Conservation (phyloP, 352 stramenopile species). For the Phytophthora chlamydospora region DNA sequence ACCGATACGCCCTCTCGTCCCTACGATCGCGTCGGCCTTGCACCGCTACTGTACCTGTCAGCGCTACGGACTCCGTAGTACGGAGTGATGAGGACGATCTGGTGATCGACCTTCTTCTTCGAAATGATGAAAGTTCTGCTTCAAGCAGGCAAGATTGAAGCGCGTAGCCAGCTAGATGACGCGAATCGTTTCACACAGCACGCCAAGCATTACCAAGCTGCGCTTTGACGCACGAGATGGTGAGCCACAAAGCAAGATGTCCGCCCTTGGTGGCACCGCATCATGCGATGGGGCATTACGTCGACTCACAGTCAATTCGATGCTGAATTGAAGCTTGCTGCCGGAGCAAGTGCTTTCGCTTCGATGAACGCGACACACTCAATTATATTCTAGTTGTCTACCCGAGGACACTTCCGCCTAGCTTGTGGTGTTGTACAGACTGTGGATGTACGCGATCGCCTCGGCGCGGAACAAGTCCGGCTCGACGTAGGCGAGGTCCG, state of each 20-base stretch:
- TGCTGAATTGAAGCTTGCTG: no score
- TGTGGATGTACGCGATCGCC: conserved; percentile 32
- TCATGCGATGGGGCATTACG: conserved; percentile 15
- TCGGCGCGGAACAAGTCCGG: conserved; percentile 35
- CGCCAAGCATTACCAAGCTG: not conserved
- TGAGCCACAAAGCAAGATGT: conserved; percentile 23
- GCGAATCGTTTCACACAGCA: conserved; percentile 17
- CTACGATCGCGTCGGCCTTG: conserved; percentile 17
- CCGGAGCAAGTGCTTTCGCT: not conserved
- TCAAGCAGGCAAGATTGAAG: no score
- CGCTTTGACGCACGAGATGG: not conserved
- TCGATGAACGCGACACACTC: conserved; percentile 8
- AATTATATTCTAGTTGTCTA: conserved; percentile 1
- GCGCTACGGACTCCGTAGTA: not conserved
- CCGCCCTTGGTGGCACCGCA: conserved; percentile 9
- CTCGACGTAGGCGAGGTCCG: conserved; percentile 36
- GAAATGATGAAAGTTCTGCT: no score
- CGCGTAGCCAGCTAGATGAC: conserved; percentile 19
- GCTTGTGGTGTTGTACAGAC: conserved; percentile 29
- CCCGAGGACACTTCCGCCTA: conserved; percentile 9
- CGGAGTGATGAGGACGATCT: conserved; percentile 13
- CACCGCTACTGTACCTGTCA: conserved; percentile 5
- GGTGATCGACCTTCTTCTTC: not conserved
- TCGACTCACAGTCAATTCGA: not conserved
- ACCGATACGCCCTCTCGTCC: conserved; percentile 15